These are phyloP conservation scores for Xerocomellus intermedius DNA, from an alignment of 768 basidiomycete species.

Conservation along the genomic window DNA sequence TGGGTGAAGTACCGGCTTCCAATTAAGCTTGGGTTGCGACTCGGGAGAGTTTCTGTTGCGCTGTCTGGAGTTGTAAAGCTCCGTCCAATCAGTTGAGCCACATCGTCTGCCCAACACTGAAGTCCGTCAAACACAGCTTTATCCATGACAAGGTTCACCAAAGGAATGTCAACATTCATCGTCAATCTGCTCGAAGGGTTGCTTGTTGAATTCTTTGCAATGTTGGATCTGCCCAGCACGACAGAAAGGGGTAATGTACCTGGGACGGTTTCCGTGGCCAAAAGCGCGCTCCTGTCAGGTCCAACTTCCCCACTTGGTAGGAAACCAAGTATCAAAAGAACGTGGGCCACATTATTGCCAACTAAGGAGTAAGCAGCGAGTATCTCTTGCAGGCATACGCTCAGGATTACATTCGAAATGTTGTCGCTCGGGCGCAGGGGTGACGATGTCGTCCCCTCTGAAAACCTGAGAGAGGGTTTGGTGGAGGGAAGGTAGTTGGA, in stretches of 20 bases:
- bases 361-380: conserved; percentile 48
- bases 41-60: conserved; percentile 35
- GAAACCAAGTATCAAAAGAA: conserved; percentile 52
- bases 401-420: conserved; percentile 30
- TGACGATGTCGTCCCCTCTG: conserved; percentile 15
- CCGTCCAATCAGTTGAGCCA: conserved; percentile 66
- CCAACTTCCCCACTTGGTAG: conserved; percentile 28
- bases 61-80: conserved; percentile 23
- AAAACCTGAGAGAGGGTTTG: conserved; percentile 31
- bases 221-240: conserved; percentile 15
- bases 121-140: conserved; percentile 73
- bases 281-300: conserved; percentile 20
- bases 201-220: background rate
- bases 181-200: conserved; percentile 10
- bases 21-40: conserved; percentile 63
- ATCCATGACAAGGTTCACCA: conserved; percentile 55
- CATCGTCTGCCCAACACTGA: conserved; percentile 88
- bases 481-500: conserved; percentile 25
- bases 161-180: conserved; percentile 50
- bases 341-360: conserved; percentile 39
- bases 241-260: conserved; percentile 23
- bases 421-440: background rate
- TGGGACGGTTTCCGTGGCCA: conserved; percentile 20
- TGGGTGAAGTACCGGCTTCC: conserved; percentile 76
- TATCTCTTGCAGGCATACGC: conserved; percentile 43